phyloP scores from a whole-genome alignment of 345 rosid species.

The Kandelia obovata region DNA sequence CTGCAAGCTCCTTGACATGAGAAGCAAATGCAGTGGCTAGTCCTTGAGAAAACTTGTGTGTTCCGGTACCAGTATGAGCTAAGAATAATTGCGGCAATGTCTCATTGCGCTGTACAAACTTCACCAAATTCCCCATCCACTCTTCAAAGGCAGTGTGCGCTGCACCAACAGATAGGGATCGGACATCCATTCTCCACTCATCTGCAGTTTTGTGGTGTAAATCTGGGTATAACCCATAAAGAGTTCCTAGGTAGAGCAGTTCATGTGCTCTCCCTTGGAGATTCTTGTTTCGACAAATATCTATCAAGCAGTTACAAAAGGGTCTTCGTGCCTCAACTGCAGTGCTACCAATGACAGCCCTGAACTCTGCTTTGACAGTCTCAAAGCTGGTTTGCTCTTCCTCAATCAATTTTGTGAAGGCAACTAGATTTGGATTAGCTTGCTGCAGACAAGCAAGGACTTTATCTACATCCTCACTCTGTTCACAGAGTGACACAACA shows the following conservation, averaged over 20 bases:
- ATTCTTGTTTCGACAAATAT: constrained; percentile 61
- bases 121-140: constrained; percentile 73
- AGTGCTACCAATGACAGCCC: constrained; percentile 44
- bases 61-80: constrained; percentile 82
- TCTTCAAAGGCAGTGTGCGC: constrained; percentile 88
- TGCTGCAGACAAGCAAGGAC: constrained; percentile 59
- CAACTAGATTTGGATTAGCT: constrained; percentile 63
- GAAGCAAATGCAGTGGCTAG: constrained; percentile 67
- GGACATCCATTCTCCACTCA: constrained; percentile 85
- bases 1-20: constrained; percentile 56
- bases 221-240: constrained; percentile 72
- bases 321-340: constrained; percentile 77
- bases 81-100: constrained; percentile 63
- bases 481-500: constrained; percentile 63
- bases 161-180: constrained; percentile 81
- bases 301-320: constrained; percentile 85
- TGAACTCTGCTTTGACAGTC: constrained; percentile 59
- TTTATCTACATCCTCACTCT: constrained; percentile 46
- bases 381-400: constrained; percentile 44
- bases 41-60: constrained; percentile 80
- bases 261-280: constrained; percentile 64
- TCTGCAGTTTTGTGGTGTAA: constrained; percentile 57
- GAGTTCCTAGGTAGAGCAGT: constrained; percentile 78
- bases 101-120: constrained; percentile 55
- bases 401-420: constrained; percentile 47